Evolutionary conservation across 441 rosid species (phyloP).

Genomic region (Mallotus repandus): DNA sequence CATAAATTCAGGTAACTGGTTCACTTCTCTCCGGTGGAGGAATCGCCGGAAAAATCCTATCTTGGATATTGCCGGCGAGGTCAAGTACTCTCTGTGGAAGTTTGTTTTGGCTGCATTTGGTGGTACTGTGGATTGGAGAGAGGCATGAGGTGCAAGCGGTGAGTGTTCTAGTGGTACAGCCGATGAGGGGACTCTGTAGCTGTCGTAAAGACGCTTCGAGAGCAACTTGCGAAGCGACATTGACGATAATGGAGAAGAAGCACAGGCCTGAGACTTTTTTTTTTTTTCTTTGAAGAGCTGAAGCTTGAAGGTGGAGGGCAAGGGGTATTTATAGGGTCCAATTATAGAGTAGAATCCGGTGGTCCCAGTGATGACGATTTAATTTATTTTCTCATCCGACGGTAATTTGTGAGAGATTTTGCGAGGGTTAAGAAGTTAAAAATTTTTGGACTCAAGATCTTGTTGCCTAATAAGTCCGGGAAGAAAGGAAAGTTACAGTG

Average conservation of each 20-base stretch:
- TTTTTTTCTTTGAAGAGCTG: too few relatives aligned
- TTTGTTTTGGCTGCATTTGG: too few relatives aligned
- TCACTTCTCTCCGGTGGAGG: too few relatives aligned
- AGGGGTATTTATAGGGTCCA: constrained; percentile 38
- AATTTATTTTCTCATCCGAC: neutral
- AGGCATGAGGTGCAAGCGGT: neutral
- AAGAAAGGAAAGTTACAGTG: neutral
- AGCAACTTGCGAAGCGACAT: constrained; percentile 48
- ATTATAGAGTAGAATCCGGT: constrained; percentile 27
- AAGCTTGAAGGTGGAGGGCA: neutral
- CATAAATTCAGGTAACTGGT: too few relatives aligned
- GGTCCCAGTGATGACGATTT: neutral
- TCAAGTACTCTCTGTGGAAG: too few relatives aligned
- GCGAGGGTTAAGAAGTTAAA: too few relatives aligned
- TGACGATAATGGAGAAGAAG: neutral
- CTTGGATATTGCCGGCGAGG: too few relatives aligned
- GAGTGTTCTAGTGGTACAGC: constrained; percentile 21
- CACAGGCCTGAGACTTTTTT: too few relatives aligned
- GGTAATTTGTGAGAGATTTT: neutral
- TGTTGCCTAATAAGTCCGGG: too few relatives aligned
- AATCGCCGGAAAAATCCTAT: too few relatives aligned
- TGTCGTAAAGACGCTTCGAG: constrained; percentile 20
- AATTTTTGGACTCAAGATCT: too few relatives aligned
- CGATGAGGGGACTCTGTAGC: constrained; percentile 25
- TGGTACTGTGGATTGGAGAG: too few relatives aligned